Base-by-base conservation (phyloP, 2,329 filamentous ascomycete genomes). In the Fusarium falciforme region DNA sequence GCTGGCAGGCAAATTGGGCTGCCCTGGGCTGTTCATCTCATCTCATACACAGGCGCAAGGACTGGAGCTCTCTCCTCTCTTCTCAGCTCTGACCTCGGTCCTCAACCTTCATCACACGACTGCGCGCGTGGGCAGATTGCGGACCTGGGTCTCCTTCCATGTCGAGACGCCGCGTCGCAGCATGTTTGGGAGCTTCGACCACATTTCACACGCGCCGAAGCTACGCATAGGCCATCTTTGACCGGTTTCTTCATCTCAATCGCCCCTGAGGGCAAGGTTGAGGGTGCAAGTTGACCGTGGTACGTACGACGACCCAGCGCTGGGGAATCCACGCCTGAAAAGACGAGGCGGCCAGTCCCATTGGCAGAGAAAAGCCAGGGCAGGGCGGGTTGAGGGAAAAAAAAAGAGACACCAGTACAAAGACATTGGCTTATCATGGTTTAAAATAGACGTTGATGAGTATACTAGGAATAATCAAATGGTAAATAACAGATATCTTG, bases 271-370 rank as follows among this genome's bases (percentile, higher is more conserved):
- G 66, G 49, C 70, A 70, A 31, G 73, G 73, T 74, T 66, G n/a
- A 61, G 55, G 65, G 68, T 72, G 38, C 59, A 66, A 66, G 47
- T 42, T 47, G 59, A 55, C 60, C 49, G 61, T 66, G 71, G 72
- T 65, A 61, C 72, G 66, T 44, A 64, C 63, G 60, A 68, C 35
- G 49, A 64, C 59, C 54, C 69, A 72, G 57, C 35, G 25, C 54
- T 35, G 47, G 59, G 36, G 63, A 40, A 62, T 31, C 61, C 58
- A 76, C 58, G 67, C 61, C 52, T 71, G 47, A 36, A 31, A 64
- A 66, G 59, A 40, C 61, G 66, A 77, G 75, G 75, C 75, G 75
- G 52, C 68, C 54, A 52, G 73, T 64, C 40, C 57, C 44, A 71
- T 73, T 76, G 73, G 69, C 55, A 64, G 44, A 40, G 42, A 31